A percentile compares a stretch with the other conserved stretches of the same genome.
phyloP scores from a whole-genome alignment of 164 flowering plant species.

The Platanus orientalis region DNA sequence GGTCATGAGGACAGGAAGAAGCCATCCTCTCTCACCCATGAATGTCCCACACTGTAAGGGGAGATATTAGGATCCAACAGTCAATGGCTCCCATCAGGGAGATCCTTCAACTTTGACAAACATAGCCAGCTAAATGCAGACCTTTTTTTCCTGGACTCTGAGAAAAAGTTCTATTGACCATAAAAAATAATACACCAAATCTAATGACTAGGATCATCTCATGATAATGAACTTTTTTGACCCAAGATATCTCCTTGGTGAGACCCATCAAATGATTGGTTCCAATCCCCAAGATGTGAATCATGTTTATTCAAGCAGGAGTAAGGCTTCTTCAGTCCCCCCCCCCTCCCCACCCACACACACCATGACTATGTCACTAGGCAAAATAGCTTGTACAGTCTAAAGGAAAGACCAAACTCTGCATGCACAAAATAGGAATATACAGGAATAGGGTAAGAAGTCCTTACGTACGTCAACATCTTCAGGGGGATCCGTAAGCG shows the following conservation, averaged over 20 bases:
- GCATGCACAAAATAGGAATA: neutral
- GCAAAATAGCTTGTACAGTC: neutral
- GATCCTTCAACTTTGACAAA: neutral
- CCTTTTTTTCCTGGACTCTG: neutral
- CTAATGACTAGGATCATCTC: neutral
- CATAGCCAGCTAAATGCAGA: neutral
- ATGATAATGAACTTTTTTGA: neutral
- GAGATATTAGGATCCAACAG: neutral
- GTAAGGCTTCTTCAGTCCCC: neutral
- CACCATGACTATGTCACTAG: neutral
- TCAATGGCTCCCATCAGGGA: neutral
- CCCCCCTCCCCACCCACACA: too few relatives aligned
- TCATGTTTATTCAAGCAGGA: too few relatives aligned
- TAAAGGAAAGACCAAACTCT: neutral
- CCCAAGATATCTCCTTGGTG: neutral
- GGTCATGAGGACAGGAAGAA: neutral
- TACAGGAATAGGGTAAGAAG: slow-evolving; percentile 18
- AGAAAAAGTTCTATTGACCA: neutral
- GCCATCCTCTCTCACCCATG: neutral
- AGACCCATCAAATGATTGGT: neutral
- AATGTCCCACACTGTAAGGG: neutral
- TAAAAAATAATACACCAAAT: too few relatives aligned
- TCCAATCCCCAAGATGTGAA: neutral
- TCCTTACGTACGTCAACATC: slow-evolving; percentile 67
- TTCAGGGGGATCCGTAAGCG: slow-evolving; percentile 50